Evolutionary conservation across 345 rosid genomes (phyloP).

Genomic region (Camelina sativa): DNA sequence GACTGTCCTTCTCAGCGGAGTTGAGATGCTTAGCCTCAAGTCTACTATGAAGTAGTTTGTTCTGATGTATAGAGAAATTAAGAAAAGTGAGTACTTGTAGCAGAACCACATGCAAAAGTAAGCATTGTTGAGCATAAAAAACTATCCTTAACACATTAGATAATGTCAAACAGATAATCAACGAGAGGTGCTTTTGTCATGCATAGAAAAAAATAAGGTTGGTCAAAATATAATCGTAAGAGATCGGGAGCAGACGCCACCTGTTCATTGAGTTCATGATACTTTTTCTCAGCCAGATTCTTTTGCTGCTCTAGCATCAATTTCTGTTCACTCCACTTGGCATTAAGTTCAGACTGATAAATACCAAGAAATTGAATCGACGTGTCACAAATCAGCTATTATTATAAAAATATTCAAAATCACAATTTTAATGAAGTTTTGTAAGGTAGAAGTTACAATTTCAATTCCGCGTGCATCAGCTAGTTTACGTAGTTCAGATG

Average conservation of each 20-base stretch:
- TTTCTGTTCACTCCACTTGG: conserved; percentile 74
- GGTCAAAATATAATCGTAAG: conserved; percentile 8
- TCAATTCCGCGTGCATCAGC: conserved; percentile 62
- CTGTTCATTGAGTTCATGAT: conserved; percentile 85
- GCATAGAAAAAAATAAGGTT: conserved; percentile 27
- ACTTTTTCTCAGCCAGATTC: conserved; percentile 72
- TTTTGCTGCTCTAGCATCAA: conserved; percentile 62
- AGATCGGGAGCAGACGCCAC: conserved; percentile 46
- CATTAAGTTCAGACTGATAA: conserved; percentile 68
- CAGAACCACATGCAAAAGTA: conserved; percentile 9
- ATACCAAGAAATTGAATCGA: conserved; percentile 29
- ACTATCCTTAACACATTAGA: conserved; percentile 18
- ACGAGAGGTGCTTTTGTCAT: conserved; percentile 4
- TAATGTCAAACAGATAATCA: conserved; percentile 7
- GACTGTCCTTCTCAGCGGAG: conserved; percentile 75
- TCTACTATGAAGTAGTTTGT: conserved; percentile 74
- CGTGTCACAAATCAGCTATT: conserved; percentile 13
- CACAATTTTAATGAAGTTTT: conserved; percentile 10
- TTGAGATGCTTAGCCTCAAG: conserved; percentile 87
- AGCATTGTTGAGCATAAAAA: conserved; percentile 17
- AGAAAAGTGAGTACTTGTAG: conserved; percentile 24
- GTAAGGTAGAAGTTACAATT: conserved; percentile 57
- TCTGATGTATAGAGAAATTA: conserved; percentile 48
- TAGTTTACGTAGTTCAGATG: conserved; percentile 67
- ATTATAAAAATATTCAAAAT: background rate